These are phyloP conservation scores for Ampelocalamus luodianensis DNA, from an alignment of 176 grass and related monocot genomes.

Conservation along the genomic window DNA sequence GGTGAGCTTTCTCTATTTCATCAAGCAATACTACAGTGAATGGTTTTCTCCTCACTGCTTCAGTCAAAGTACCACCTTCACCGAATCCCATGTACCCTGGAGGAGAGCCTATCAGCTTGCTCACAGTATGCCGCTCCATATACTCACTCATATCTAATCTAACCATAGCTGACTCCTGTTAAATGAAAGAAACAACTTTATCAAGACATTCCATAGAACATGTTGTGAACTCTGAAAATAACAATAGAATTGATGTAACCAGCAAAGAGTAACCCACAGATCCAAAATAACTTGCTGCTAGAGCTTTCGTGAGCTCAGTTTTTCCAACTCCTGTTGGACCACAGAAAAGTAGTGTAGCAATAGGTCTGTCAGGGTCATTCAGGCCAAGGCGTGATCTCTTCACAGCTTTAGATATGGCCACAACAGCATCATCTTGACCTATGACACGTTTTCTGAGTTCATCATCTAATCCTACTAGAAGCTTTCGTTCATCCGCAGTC, in stretches of 20 bases:
- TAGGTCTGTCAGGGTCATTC: constrained; percentile 86
- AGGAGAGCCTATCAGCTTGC: constrained; percentile 97
- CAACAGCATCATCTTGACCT: constrained; percentile 93
- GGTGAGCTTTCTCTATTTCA: constrained; percentile 99
- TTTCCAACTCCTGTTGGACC: constrained; percentile 98
- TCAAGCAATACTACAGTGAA: constrained; percentile 90
- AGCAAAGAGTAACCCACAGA: constrained; percentile 66
- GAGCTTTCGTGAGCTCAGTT: constrained; percentile 87
- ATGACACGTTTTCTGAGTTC: constrained; percentile 86
- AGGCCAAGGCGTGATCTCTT: constrained; percentile 87
- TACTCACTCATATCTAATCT: constrained; percentile 98
- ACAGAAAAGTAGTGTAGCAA: constrained; percentile 89
- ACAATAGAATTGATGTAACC: constrained; percentile 14
- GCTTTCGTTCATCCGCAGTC: constrained; percentile 79
- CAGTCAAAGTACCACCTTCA: constrained; percentile 90
- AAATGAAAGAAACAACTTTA: constrained; percentile 41
- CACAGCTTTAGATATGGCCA: constrained; percentile 82
- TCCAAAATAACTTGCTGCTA: constrained; percentile 91
- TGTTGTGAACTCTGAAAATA: not conserved
- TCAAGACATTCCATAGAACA: constrained; percentile 27
- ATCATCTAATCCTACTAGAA: constrained; percentile 79
- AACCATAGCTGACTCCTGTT: constrained; percentile 84
- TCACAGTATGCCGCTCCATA: constrained; percentile 91
- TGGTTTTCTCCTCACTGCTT: constrained; percentile 90
- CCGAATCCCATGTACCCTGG: constrained; percentile 95